Conservation (phyloP, 495 filamentous ascomycete genomes). For the Glutinoglossum americanum region DNA sequence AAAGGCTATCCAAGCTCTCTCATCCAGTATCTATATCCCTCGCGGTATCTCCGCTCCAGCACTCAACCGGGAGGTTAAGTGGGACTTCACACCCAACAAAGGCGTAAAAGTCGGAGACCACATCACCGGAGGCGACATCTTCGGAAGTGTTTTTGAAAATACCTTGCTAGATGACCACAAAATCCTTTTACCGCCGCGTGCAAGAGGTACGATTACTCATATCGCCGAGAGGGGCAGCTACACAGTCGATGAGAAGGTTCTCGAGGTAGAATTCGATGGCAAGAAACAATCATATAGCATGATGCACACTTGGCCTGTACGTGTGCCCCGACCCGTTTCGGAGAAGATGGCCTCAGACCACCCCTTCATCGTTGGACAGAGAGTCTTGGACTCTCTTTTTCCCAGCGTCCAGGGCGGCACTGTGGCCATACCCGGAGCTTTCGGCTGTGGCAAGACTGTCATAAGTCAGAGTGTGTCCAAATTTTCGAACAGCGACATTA, state of each 20-base stretch:
- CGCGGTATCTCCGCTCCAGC: conserved; percentile 80
- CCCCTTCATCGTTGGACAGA: conserved; percentile 88
- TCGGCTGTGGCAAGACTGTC: conserved; percentile 98
- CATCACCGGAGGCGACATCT: conserved; percentile 88
- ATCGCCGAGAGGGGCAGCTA: conserved; percentile 80
- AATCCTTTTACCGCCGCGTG: conserved; percentile 81
- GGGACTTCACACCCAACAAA: conserved; percentile 78
- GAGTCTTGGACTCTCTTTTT: conserved; percentile 94
- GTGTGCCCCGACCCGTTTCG: conserved; percentile 72
- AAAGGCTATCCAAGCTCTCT: conserved; percentile 51
- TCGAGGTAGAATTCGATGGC: conserved; percentile 94
- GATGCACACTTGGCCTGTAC: conserved; percentile 99
- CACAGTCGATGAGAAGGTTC: conserved; percentile 80
- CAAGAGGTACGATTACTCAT: conserved; percentile 72
- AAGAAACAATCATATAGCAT: conserved; percentile 80
- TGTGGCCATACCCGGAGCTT: conserved; percentile 93
- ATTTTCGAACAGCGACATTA: conserved; percentile 98
- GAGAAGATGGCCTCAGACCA: conserved; percentile 75
- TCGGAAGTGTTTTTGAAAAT: conserved; percentile 89
- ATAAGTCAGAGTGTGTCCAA: conserved; percentile 97
- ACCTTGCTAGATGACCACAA: conserved; percentile 87
- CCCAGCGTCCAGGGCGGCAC: conserved; percentile 94
- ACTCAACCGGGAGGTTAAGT: conserved; percentile 70
- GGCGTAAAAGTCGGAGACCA: conserved; percentile 79
- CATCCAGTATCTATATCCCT: conserved; percentile 86